Conservation (phyloP, 1,284 basidiomycete species). For the Gymnopus androsaceus region DNA sequence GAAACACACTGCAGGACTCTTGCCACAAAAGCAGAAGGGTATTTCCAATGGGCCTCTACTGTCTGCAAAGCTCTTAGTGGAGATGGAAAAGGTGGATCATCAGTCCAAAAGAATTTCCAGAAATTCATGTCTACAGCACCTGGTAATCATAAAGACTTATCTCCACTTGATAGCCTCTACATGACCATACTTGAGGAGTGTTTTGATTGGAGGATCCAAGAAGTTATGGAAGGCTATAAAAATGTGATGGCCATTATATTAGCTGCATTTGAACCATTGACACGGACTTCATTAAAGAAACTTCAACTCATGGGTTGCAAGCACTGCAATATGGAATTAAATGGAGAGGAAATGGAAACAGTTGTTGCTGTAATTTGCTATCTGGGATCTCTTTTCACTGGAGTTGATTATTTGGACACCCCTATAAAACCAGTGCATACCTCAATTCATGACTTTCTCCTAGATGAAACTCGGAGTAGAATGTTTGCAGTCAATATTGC, state of each 20-base stretch:
- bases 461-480: neutral
- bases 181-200: neutral
- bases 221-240: neutral
- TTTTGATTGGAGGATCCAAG: neutral
- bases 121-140: neutral
- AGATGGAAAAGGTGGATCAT: neutral
- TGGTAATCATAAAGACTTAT: neutral
- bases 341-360: neutral
- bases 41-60: neutral
- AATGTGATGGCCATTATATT: neutral
- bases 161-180: neutral
- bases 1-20: neutral
- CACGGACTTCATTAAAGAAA: neutral
- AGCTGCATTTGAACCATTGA: neutral
- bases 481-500: neutral
- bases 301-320: neutral
- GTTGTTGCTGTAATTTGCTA: neutral
- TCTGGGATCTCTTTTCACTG: neutral
- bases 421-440: neutral
- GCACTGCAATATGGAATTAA: neutral
- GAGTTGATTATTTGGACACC: neutral
- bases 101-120: neutral
- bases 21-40: neutral
- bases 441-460: no score
- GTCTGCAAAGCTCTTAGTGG: neutral